phyloP scores from a whole-genome alignment of 805 yeast genomes.

The Saccharomycopsis selenospora region DNA sequence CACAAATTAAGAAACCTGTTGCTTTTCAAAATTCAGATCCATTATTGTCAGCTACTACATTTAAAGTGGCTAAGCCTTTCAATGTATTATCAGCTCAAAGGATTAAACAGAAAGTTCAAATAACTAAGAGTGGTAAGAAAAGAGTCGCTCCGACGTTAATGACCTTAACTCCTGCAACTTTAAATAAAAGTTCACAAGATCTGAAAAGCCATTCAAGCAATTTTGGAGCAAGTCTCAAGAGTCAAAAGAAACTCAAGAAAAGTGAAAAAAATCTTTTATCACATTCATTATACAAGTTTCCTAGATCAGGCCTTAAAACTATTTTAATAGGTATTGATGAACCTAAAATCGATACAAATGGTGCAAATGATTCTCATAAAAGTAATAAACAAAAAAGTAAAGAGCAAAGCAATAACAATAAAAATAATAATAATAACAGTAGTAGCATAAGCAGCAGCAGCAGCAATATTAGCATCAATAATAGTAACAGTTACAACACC shows the following conservation, averaged over 20 bases:
- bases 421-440: not conserved
- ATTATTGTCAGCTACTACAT: not conserved
- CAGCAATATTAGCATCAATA: not conserved
- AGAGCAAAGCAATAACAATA: constrained; percentile 4
- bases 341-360: too few species aligned
- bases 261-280: constrained; percentile 31
- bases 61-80: constrained; percentile 12
- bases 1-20: not conserved
- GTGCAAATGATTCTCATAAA: constrained; percentile 24
- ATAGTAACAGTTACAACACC: not conserved
- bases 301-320: constrained; percentile 58
- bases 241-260: constrained; percentile 21
- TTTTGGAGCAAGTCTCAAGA: constrained; percentile 22
- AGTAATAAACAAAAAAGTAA: constrained; percentile 24
- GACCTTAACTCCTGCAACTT: constrained; percentile 34
- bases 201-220: constrained; percentile 17
- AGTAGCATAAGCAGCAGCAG: not conserved
- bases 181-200: constrained; percentile 7
- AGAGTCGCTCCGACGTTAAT: constrained; percentile 66
- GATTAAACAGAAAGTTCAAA: constrained; percentile 43
- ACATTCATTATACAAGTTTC: constrained; percentile 43
- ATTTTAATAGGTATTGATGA: constrained; percentile 52
- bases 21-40: too few species aligned
- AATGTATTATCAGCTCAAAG: constrained; percentile 17
- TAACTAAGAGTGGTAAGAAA: constrained; percentile 70